A percentile compares a stretch with the other conserved stretches of the same genome.
These are phyloP conservation scores for Syncephalastrum monosporum DNA, from an alignment of 371 early-diverging fungal genomes.

Conservation along the genomic window DNA sequence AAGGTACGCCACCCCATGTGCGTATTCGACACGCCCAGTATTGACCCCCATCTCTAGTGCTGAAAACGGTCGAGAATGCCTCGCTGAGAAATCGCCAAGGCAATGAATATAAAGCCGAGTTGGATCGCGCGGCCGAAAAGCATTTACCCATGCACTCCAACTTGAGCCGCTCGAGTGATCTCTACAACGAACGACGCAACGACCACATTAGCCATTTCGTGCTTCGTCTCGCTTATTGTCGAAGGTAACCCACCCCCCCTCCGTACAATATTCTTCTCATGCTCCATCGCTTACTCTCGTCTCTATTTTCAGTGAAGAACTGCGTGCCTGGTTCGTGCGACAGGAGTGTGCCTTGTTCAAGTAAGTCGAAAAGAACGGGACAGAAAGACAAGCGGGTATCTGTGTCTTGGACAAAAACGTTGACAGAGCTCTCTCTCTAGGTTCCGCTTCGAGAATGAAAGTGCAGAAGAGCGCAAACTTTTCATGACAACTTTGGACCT, in stretches of 20 bases:
- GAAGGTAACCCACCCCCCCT: constrained; percentile 49
- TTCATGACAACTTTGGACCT: constrained; percentile 58
- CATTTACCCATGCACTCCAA: constrained; percentile 71
- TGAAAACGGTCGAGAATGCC: constrained; percentile 84
- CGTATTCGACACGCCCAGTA: constrained; percentile 1
- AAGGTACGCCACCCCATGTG: constrained; percentile 43
- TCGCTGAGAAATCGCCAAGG: constrained; percentile 67
- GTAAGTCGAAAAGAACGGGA: constrained; percentile 22
- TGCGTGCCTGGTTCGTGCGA: constrained; percentile 87
- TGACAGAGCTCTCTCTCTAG: constrained; percentile 19
- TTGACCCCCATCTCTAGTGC: constrained; percentile 42
- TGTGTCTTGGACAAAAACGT: neutral
- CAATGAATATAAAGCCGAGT: constrained; percentile 58
- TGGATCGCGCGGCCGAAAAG: constrained; percentile 58
- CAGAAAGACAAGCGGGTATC: neutral
- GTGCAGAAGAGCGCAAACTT: constrained; percentile 52
- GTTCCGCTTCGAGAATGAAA: constrained; percentile 56
- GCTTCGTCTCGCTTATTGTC: constrained; percentile 88
- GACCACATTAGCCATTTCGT: constrained; percentile 95
- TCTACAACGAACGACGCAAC: constrained; percentile 77
- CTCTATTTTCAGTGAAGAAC: constrained; percentile 62
- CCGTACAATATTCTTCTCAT: too few species aligned
- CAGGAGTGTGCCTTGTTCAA: constrained; percentile 86
- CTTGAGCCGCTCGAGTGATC: constrained; percentile 30
- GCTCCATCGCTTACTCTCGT: neutral